Evolutionary conservation across 176 grass and related monocot genomes (phyloP).

Genomic region (Cymbopogon citratus): DNA sequence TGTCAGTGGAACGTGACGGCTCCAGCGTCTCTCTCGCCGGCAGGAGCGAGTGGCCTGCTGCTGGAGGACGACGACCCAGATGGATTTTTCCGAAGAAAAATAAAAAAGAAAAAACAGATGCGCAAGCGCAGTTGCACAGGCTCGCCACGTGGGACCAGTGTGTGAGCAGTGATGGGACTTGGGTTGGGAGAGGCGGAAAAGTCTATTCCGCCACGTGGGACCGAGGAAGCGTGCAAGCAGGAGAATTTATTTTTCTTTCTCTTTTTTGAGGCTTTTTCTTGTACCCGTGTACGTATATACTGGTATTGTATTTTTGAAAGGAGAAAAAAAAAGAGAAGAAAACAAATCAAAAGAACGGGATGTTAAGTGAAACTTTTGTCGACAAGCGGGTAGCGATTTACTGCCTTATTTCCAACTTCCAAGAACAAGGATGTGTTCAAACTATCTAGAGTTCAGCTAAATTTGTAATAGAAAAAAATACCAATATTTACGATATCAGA

Average conservation of each 20-base stretch:
- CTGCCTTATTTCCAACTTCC: too few species aligned
- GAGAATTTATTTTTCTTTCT: not conserved
- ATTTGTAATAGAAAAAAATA: not conserved
- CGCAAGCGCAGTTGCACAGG: not conserved
- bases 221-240: not conserved
- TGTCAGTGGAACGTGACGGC: not conserved
- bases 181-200: not conserved
- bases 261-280: not conserved
- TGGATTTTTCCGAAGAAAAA: not conserved
- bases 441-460: too few species aligned
- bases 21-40: not conserved
- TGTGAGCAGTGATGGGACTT: not conserved
- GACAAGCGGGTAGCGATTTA: too few species aligned
- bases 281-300: not conserved
- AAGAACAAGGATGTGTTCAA: too few species aligned
- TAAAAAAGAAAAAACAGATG: not conserved
- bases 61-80: not conserved
- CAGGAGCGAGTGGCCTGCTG: not conserved
- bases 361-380: not conserved
- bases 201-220: not conserved
- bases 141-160: not conserved
- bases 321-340: not conserved
- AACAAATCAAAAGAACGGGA: not conserved
- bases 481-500: too few species aligned
- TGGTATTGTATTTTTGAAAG: not conserved